These are phyloP conservation scores for Phytophthora pini DNA, from an alignment of 352 stramenopile species.

Conservation along the genomic window DNA sequence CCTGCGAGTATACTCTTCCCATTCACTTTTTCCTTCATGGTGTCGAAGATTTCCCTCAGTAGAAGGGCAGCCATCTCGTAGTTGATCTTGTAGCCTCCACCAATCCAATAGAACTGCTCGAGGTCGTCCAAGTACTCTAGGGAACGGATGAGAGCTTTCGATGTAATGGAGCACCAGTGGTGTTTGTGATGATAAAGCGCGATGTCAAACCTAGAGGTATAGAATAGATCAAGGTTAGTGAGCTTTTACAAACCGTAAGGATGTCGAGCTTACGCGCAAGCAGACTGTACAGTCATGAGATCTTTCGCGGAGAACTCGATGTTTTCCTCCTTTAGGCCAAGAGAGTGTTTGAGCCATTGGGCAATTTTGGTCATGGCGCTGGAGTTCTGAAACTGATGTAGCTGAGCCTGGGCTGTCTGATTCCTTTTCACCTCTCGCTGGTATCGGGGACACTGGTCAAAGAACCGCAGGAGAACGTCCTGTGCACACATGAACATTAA, in stretches of 20 bases:
- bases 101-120: constrained; percentile 55
- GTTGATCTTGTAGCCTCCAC: constrained; percentile 52
- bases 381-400: constrained; percentile 41
- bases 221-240: background rate
- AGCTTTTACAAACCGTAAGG: background rate
- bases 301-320: constrained; percentile 41
- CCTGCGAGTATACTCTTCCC: constrained; percentile 23
- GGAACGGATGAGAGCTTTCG: constrained; percentile 24
- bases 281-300: constrained; percentile 42
- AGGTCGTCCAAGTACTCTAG: constrained; percentile 60
- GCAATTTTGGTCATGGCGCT: constrained; percentile 20
- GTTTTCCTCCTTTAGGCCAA: constrained; percentile 29
- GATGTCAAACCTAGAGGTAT: constrained; percentile 46
- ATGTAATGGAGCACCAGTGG: constrained; percentile 58
- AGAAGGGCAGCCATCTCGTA: constrained; percentile 59
- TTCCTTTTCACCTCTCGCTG: constrained; percentile 57
- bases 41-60: constrained; percentile 40
- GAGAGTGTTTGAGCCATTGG: constrained; percentile 21
- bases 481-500: constrained; percentile 6
- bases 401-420: constrained; percentile 33
- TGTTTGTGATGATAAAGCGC: constrained; percentile 46
- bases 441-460: constrained; percentile 65
- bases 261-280: constrained; percentile 46
- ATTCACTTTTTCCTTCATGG: constrained; percentile 25
- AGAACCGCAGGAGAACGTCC: constrained; percentile 65